phyloP scores from a whole-genome alignment of 2,329 filamentous ascomycete species.

The Penicillium sp. region DNA sequence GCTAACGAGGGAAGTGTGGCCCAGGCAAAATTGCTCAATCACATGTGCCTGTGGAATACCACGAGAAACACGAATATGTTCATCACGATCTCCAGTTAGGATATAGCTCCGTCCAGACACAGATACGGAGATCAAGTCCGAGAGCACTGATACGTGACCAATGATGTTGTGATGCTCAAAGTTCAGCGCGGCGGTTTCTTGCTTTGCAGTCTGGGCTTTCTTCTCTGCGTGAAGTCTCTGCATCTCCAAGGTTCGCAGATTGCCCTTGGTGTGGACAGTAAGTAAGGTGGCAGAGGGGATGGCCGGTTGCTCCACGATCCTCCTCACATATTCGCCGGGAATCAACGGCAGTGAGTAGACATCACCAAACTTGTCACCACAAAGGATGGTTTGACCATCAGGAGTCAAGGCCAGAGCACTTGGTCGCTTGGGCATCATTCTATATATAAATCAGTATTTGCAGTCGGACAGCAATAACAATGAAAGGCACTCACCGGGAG shows the following conservation, averaged over 20 bases:
- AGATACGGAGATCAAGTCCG: constrained; percentile 64
- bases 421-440: constrained; percentile 85
- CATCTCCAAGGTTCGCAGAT: constrained; percentile 57
- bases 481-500: constrained; percentile 59
- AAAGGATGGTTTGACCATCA: constrained; percentile 71
- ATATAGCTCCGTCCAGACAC: constrained; percentile 57
- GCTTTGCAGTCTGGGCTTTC: constrained; percentile 36
- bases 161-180: constrained; percentile 80
- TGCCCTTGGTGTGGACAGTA: constrained; percentile 64
- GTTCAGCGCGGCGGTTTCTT: constrained; percentile 50
- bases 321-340: constrained; percentile 37
- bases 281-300: constrained; percentile 56
- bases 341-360: constrained; percentile 84
- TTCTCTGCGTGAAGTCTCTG: constrained; percentile 52
- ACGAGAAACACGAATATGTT: constrained; percentile 86
- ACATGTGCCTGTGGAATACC: constrained; percentile 80
- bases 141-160: constrained; percentile 94
- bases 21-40: constrained; percentile 86
- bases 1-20: constrained; percentile 82
- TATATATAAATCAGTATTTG: constrained; percentile 36
- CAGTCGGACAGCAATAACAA: neutral
- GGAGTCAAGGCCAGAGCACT: constrained; percentile 71
- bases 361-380: constrained; percentile 94
- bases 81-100: constrained; percentile 68
- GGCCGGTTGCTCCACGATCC: constrained; percentile 33